Base-by-base conservation (phyloP, 2,329 filamentous ascomycete genomes). In the Tolypocladium capitatum region DNA sequence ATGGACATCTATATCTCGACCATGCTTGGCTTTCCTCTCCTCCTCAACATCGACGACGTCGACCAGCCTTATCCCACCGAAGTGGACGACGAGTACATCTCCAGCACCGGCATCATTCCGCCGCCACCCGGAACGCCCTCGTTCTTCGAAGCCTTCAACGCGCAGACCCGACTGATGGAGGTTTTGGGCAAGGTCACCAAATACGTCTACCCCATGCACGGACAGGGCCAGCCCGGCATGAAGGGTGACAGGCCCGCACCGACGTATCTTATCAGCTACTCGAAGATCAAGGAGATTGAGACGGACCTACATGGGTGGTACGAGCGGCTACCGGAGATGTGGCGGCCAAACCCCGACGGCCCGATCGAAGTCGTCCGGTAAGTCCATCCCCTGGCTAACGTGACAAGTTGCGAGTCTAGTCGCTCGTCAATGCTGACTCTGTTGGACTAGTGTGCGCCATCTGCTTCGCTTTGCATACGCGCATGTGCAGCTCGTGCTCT, bases 401-500 rank as follows among this genome's bases (percentile, higher is more conserved):
- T 28, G 35, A 38, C 13, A 9, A 31, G 35, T 18, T 14, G n/a
- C 4, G 21, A 24, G 33, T 18, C 7, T 13, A 28, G 24, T 18
- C 24, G 38, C 16, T 42, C 24, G 16, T 42, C 9, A 24, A 28
- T 28, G 9, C 35, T 33, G 24, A 31, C 28, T 20, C 20, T 13
- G 4, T 36, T 20, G 16, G 14, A 21, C 18, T 3, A 78, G 75
- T 10, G 73, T 80, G n/a, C 85, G 87, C 51, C 86, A 89, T 52
- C 70, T 90, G 24, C 70, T 92, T 20, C 76, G 86, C 33, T 83
- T 92, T 63, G 78, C 82, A n/a, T 91, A 86, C 60, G 84, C 84
- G 2, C 85, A 91, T 58, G 84, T 89, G 5, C 86, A 91, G 59
- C 81, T 92, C 62, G 80, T 92, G 58, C 68, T 92, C 2, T 92